These are phyloP conservation scores for Ophiostoma novo-ulmi DNA, from an alignment of 2,329 filamentous ascomycete species.

Conservation along the genomic window DNA sequence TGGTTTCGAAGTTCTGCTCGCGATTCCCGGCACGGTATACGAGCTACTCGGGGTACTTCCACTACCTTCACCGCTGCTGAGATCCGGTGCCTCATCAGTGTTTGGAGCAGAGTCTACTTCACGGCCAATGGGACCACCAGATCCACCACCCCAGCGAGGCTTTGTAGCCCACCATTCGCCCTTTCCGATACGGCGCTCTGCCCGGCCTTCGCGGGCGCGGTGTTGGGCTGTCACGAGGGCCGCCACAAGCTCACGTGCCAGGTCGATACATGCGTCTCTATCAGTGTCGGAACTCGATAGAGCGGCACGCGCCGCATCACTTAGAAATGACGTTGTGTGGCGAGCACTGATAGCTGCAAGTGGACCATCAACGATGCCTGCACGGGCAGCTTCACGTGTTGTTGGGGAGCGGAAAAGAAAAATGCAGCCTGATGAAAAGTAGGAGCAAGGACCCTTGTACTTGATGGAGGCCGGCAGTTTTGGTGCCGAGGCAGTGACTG, in stretches of 20 bases:
- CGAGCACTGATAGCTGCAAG: conserved; percentile 56
- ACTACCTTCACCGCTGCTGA: conserved; percentile 31
- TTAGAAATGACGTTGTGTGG: conserved; percentile 47
- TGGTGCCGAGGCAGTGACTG: not conserved
- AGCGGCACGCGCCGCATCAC: conserved; percentile 1
- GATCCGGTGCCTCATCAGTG: conserved; percentile 39
- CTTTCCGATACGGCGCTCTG: conserved; percentile 53
- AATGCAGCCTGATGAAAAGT: conserved; percentile 54
- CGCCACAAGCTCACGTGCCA: conserved; percentile 56
- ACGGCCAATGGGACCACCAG: conserved; percentile 58
- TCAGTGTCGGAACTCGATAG: conserved; percentile 26
- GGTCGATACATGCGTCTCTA: conserved; percentile 54
- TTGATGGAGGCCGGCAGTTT: not conserved
- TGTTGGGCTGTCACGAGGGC: conserved; percentile 60
- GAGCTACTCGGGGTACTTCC: not conserved
- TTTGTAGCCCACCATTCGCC: conserved; percentile 58
- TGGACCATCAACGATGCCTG: conserved; percentile 57
- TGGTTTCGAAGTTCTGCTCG: not conserved
- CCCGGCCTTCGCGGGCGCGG: conserved; percentile 52
- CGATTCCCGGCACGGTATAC: not conserved
- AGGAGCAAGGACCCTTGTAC: conserved; percentile 39
- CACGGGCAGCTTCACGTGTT: conserved; percentile 55
- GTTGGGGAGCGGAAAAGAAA: conserved; percentile 57
- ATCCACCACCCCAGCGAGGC: conserved; percentile 58
- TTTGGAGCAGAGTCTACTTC: conserved; percentile 44